A percentile compares a stretch with the other conserved stretches of the same genome.
phyloP scores from a whole-genome alignment of 768 basidiomycete species.

The Boletus rubescentipes region DNA sequence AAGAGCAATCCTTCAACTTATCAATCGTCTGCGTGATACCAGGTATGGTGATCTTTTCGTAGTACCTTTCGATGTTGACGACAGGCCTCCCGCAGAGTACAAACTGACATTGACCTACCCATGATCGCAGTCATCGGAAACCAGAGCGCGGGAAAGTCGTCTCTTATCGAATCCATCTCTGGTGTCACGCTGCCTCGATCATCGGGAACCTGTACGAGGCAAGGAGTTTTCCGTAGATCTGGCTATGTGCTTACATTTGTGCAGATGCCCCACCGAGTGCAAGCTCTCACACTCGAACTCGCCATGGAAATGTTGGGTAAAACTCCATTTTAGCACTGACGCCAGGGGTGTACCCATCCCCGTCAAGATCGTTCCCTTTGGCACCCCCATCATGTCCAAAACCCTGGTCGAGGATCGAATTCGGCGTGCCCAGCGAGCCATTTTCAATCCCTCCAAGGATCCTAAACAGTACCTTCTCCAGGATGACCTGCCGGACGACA shows the following conservation, averaged over 20 bases:
- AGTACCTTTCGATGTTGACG: not conserved
- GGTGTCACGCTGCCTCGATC: constrained; percentile 69
- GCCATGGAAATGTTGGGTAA: constrained; percentile 52
- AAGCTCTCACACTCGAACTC: constrained; percentile 41
- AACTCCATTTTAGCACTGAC: constrained; percentile 46
- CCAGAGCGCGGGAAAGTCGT: constrained; percentile 76
- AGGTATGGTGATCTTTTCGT: constrained; percentile 46
- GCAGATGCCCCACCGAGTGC: constrained; percentile 59
- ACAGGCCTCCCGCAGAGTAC: constrained; percentile 42
- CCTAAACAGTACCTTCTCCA: constrained; percentile 13
- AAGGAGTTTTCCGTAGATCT: not conserved
- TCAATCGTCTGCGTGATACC: constrained; percentile 59
- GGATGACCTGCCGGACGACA: constrained; percentile 11
- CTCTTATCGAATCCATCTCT: constrained; percentile 74
- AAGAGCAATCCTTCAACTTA: constrained; percentile 53
- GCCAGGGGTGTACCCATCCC: constrained; percentile 37
- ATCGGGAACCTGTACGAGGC: constrained; percentile 75
- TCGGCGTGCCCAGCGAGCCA: constrained; percentile 61
- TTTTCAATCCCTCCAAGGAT: constrained; percentile 52
- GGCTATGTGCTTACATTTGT: not conserved
- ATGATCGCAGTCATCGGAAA: constrained; percentile 74
- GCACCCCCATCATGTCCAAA: constrained; percentile 49
- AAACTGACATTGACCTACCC: constrained; percentile 70
- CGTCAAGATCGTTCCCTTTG: constrained; percentile 43
- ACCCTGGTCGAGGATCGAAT: constrained; percentile 63